A percentile compares a stretch with the other conserved stretches of the same genome.
These are phyloP conservation scores for Emmonsiellopsis sp. DNA, from an alignment of 2,329 filamentous ascomycete genomes.

Conservation along the genomic window DNA sequence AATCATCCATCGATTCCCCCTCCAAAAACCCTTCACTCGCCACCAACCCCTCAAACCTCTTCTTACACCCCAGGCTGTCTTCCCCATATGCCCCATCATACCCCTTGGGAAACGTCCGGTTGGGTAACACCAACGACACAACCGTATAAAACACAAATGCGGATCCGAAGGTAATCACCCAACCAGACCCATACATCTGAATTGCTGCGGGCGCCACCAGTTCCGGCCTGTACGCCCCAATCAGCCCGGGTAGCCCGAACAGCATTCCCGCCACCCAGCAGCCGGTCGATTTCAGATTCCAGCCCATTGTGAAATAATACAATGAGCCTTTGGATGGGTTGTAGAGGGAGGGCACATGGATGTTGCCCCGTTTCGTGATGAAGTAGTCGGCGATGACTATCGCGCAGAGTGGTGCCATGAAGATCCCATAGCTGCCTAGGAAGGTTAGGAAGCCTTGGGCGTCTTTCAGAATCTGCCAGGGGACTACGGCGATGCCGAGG, in stretches of 20 bases:
- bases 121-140: neutral
- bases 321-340: neutral
- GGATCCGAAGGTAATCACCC: neutral
- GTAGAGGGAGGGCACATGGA: neutral
- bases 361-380: neutral
- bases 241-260: neutral
- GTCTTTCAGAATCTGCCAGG: constrained; percentile 18
- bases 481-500: constrained; percentile 14
- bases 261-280: neutral
- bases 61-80: neutral
- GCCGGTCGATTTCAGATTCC: neutral
- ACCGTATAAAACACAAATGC: neutral
- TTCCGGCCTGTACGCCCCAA: neutral
- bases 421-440: constrained; percentile 18
- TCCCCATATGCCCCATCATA: neutral
- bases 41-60: neutral
- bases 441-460: constrained; percentile 18
- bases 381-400: neutral
- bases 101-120: neutral
- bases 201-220: neutral
- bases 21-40: neutral
- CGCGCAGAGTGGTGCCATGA: constrained; percentile 14
- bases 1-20: neutral
- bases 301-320: neutral
- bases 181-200: neutral